Evolutionary conservation across 768 basidiomycete genomes (phyloP).

Genomic region (Lentinula lateritia): DNA sequence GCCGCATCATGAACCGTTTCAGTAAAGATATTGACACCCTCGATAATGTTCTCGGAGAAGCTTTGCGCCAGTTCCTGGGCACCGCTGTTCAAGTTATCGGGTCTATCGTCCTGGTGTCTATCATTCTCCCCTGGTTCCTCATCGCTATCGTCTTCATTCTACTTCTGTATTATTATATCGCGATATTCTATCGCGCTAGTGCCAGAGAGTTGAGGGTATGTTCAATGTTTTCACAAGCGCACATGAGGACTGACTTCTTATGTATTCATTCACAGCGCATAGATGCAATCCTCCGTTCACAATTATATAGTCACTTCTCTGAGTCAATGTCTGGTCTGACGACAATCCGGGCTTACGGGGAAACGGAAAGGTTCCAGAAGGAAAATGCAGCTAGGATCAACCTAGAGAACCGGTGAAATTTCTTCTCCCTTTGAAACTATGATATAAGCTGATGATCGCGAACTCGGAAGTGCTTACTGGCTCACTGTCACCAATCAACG

Average conservation of each 20-base stretch:
- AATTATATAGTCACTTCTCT: no score
- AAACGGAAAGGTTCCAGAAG: slow-evolving; percentile 16
- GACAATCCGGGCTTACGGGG: slow-evolving; percentile 30
- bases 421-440: no score
- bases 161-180: slow-evolving; percentile 29
- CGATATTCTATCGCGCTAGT: slow-evolving; percentile 22
- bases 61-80: neutral
- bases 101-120: slow-evolving; percentile 30
- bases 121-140: slow-evolving; percentile 31
- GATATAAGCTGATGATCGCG: slow-evolving; percentile 15
- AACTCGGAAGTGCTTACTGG: slow-evolving; percentile 35
- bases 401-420: no score
- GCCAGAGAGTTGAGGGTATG: no score
- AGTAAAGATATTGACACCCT: slow-evolving; percentile 61
- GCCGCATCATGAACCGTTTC: slow-evolving; percentile 48
- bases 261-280: no score
- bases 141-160: slow-evolving; percentile 26
- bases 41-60: slow-evolving; percentile 41
- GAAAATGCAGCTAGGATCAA: no score
- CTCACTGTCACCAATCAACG: slow-evolving; percentile 35
- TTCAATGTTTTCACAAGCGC: no score
- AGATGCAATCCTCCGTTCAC: no score
- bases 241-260: no score
- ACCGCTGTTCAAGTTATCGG: slow-evolving; percentile 20
- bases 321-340: slow-evolving; percentile 32